Evolutionary conservation across 2,329 filamentous ascomycete species (phyloP).

Genomic region (Aureobasidium subglaciale): DNA sequence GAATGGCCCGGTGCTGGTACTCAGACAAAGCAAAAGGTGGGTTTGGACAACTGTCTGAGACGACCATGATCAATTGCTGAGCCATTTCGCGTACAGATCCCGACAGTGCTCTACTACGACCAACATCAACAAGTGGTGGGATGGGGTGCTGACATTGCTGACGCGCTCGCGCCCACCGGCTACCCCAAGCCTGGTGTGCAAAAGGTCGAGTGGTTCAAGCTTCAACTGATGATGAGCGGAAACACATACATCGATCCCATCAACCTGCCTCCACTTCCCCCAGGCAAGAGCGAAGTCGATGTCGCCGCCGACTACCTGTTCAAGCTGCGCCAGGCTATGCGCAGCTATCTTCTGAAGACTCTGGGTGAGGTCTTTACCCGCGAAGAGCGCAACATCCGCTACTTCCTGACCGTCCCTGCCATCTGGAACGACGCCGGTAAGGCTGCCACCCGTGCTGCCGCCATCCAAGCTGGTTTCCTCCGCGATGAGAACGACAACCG

Average conservation of each 20-base stretch:
- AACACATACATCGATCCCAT: conserved; percentile 99
- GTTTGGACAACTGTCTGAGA: neutral
- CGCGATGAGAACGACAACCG: conserved; percentile 97
- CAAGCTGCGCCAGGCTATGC: conserved; percentile 95
- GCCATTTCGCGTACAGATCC: conserved; percentile 58
- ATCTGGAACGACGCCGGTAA: conserved; percentile 99
- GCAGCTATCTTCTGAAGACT: conserved; percentile 90
- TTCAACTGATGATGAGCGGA: conserved; percentile 96
- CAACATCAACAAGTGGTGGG: conserved; percentile 99
- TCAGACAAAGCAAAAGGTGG: conserved; percentile 96
- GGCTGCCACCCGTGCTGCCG: conserved; percentile 88
- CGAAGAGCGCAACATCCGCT: conserved; percentile 95
- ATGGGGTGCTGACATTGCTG: conserved; percentile 96
- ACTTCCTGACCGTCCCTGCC: conserved; percentile 96
- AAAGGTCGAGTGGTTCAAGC: conserved; percentile 99
- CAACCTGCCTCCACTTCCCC: conserved; percentile 92
- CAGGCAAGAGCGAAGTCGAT: conserved; percentile 97
- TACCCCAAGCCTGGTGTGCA: conserved; percentile 97
- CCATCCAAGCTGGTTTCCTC: conserved; percentile 93
- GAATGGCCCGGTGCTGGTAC: conserved; percentile 98
- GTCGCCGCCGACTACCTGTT: conserved; percentile 99
- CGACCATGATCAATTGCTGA: conserved; percentile 19
- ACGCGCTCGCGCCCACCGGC: conserved; percentile 90
- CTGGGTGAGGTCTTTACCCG: conserved; percentile 95
- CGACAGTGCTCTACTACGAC: conserved; percentile 98